phyloP scores from a whole-genome alignment of 768 basidiomycete species.

The Mycena metata region DNA sequence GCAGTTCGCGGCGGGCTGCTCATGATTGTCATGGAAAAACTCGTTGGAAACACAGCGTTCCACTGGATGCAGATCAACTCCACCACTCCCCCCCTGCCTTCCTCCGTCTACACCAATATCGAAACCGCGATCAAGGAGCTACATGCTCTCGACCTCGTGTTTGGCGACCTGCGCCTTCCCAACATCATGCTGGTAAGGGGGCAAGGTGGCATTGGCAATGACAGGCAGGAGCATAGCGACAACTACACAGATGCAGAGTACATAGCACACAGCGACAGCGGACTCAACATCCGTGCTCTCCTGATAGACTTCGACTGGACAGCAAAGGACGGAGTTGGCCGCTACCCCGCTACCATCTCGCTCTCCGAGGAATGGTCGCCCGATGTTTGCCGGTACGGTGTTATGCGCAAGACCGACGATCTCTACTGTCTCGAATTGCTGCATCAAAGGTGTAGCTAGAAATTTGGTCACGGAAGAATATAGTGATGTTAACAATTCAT shows the following conservation, averaged over 20 bases:
- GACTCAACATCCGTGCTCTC: neutral
- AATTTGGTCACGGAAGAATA: too few relatives aligned
- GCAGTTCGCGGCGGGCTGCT: slow-evolving; percentile 14
- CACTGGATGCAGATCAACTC: slow-evolving; percentile 3
- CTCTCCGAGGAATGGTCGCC: neutral
- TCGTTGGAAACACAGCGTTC: slow-evolving; percentile 4
- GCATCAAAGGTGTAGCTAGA: slow-evolving; percentile 1
- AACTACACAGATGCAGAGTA: neutral
- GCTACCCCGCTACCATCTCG: slow-evolving; percentile 26
- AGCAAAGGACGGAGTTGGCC: slow-evolving; percentile 11
- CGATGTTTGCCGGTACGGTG: neutral
- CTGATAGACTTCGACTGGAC: slow-evolving; percentile 22
- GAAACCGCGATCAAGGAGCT: slow-evolving; percentile 8
- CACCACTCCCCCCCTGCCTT: slow-evolving; percentile 7
- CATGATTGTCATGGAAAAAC: slow-evolving; percentile 21
- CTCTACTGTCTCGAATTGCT: neutral
- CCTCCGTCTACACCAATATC: slow-evolving; percentile 3
- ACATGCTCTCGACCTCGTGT: slow-evolving; percentile 9
- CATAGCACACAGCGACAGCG: slow-evolving; percentile 6
- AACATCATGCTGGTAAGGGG: slow-evolving; percentile 15
- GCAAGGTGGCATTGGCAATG: neutral
- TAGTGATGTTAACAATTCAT: too few relatives aligned
- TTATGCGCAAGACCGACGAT: slow-evolving; percentile 16
- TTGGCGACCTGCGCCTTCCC: slow-evolving; percentile 19
- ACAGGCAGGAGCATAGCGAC: neutral